phyloP scores from a whole-genome alignment of 805 yeast species.

The Metschnikowia lochheadii region DNA sequence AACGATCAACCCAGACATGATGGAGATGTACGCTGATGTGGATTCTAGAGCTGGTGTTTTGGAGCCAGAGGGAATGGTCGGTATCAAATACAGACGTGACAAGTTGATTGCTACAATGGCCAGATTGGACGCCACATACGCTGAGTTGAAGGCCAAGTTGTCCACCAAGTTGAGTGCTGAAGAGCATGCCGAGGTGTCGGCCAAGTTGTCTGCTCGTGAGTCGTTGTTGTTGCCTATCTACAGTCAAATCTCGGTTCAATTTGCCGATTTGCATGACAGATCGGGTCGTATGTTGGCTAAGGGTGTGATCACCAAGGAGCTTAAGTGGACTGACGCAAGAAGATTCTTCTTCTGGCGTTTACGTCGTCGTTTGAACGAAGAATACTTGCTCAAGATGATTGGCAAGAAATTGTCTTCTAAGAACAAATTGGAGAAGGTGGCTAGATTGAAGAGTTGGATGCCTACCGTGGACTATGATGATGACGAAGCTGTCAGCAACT shows the following conservation, averaged over 20 bases:
- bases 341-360: constrained; percentile 98
- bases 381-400: constrained; percentile 73
- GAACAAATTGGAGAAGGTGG: constrained; percentile 75
- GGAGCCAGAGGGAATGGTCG: constrained; percentile 99
- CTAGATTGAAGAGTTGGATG: constrained; percentile 85
- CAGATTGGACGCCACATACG: constrained; percentile 77
- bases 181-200: constrained; percentile 60
- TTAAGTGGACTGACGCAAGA: constrained; percentile 85
- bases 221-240: constrained; percentile 77
- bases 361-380: constrained; percentile 92
- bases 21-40: constrained; percentile 98
- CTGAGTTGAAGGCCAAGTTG: constrained; percentile 58
- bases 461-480: constrained; percentile 67
- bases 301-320: constrained; percentile 80
- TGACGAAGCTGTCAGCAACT: constrained; percentile 74
- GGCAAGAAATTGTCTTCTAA: constrained; percentile 53
- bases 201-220: constrained; percentile 75
- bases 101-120: constrained; percentile 87
- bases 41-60: constrained; percentile 96
- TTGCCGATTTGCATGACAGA: constrained; percentile 97
- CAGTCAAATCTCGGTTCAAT: constrained; percentile 88
- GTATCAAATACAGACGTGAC: constrained; percentile 94
- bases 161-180: constrained; percentile 53
- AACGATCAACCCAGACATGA: constrained; percentile 91
- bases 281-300: constrained; percentile 96